Evolutionary conservation across 495 filamentous ascomycete species (phyloP), one percentile per base, ranked within the genome.

Genomic region (Neurospora sp.): DNA sequence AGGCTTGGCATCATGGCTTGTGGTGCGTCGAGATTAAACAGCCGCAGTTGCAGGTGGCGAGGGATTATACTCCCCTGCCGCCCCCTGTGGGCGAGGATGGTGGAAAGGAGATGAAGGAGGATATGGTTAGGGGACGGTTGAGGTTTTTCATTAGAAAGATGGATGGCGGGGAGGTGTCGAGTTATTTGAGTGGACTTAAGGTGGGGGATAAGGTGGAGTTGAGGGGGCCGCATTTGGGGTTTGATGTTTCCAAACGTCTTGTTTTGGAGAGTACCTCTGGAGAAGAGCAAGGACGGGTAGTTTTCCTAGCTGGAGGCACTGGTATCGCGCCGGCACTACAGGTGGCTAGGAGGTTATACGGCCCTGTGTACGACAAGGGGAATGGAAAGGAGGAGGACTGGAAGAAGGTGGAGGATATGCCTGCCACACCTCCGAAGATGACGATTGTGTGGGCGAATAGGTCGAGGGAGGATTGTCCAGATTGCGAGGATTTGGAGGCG

Each of bases 1-100:
- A 73, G n/a, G 80, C 80, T 0, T 84, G 82, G 73, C 40, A 70
- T 2, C 84, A 84, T 7, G 92, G 92, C 2, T 84, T 96, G 44
- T 94, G 93, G 90, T 93, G 91, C 73, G 90, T 98, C 18, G 92
- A 97, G 86, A 86, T 97, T 77, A 97, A 97, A 80, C 95, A 99
- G 81, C 96, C 96, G 10, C 90, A 96, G 78, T 77, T 98, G 70
- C 93, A 97, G 78, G 95, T 99, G 69, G 91, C 92, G 44, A 83
- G 96, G 70, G 88, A 91, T 20, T 99, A 99, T 80, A 98, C 96
- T 12, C 94, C 95, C 0, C 83, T 98, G 1, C 95, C 96, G 0
- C 83, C 89, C 11, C 75, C 85, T 23, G 85, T 88, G 71, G 82
- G 85, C 3, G 85, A 16, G 40, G 5, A 86, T 31, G 31, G 31